Evolutionary conservation across 1,284 basidiomycete species (phyloP).

Genomic region (Ceratobasidium sp.): DNA sequence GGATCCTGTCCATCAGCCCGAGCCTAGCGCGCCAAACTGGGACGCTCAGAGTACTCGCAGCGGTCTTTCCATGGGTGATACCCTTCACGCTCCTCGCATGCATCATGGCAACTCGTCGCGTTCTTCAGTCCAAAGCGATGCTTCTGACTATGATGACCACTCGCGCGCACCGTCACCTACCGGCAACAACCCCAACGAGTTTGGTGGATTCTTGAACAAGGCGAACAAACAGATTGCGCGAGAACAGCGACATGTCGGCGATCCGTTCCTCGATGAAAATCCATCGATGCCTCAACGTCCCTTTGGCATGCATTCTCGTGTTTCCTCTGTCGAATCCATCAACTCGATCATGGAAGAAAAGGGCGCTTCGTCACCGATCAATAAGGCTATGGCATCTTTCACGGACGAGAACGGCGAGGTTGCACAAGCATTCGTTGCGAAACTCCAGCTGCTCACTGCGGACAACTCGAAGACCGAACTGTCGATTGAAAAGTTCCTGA

Average conservation of each 20-base stretch:
- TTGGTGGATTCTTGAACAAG: constrained; percentile 84
- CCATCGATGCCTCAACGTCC: constrained; percentile 73
- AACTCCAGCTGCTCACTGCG: constrained; percentile 80
- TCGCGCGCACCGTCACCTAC: constrained; percentile 54
- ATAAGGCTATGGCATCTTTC: constrained; percentile 94
- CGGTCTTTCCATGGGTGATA: constrained; percentile 52
- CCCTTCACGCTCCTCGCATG: constrained; percentile 55
- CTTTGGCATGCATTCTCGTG: constrained; percentile 83
- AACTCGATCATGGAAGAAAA: constrained; percentile 92
- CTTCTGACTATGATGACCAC: constrained; percentile 66
- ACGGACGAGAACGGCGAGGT: constrained; percentile 94
- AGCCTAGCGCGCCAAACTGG: constrained; percentile 70
- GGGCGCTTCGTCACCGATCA: constrained; percentile 81
- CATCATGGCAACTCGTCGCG: constrained; percentile 55
- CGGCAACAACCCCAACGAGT: constrained; percentile 62
- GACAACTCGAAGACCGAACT: constrained; percentile 92
- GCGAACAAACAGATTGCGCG: constrained; percentile 86
- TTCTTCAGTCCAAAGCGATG: constrained; percentile 65
- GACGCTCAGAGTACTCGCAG: constrained; percentile 55
- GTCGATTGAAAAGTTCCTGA: constrained; percentile 90
- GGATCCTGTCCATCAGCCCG: constrained; percentile 67
- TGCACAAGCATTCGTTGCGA: constrained; percentile 88
- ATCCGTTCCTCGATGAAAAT: constrained; percentile 82
- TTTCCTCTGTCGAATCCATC: constrained; percentile 88
- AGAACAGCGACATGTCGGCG: constrained; percentile 80